phyloP scores from a whole-genome alignment of 768 basidiomycete species.

The Tephrocybe sp. region DNA sequence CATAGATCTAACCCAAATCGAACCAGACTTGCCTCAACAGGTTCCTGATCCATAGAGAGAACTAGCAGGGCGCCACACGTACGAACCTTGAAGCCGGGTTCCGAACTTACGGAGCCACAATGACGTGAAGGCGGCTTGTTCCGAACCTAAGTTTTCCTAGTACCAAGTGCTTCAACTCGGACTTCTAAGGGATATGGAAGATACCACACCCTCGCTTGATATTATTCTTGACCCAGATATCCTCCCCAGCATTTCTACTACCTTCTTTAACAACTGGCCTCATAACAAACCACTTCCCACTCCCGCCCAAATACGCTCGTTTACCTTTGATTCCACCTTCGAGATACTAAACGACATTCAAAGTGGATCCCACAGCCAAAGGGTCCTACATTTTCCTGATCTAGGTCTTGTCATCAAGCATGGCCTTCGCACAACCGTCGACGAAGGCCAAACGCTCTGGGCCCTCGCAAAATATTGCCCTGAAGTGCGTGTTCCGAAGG shows the following conservation, averaged over 20 bases:
- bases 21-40: no score
- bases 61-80: no score
- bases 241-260: not conserved
- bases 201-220: not conserved
- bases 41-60: no score
- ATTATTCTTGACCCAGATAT: not conserved
- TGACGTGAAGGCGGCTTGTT: no score
- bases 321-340: not conserved
- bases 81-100: no score
- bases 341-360: not conserved
- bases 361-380: not conserved
- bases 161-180: no score
- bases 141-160: no score
- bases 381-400: not conserved
- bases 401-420: not conserved
- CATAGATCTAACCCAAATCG: no score
- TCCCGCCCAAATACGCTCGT: not conserved
- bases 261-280: conserved; percentile 1
- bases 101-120: no score
- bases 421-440: not conserved
- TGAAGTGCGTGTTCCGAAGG: not conserved
- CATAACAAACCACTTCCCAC: not conserved
- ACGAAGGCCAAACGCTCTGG: conserved; percentile 1
- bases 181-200: no score
- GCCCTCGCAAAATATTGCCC: not conserved